Conservation (phyloP, 495 filamentous ascomycete species). For the Endocarpon pusillum region DNA sequence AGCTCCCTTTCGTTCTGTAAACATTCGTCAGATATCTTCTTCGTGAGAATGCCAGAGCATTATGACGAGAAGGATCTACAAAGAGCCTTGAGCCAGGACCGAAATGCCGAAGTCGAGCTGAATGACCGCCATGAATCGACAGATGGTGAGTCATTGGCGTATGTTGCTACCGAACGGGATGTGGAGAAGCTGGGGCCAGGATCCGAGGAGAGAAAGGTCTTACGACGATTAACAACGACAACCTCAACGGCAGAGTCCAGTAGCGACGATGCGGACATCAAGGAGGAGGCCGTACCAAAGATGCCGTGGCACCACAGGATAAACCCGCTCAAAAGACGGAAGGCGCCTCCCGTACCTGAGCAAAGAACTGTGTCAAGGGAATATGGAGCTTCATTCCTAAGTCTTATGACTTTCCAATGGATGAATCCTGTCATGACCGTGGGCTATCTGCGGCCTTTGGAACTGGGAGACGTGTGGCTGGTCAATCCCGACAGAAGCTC, state of each 20-base stretch:
- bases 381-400: slow-evolving; percentile 36
- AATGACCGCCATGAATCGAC: background rate
- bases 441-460: slow-evolving; percentile 72
- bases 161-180: slow-evolving; percentile 2
- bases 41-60: background rate
- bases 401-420: slow-evolving; percentile 42
- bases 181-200: slow-evolving; percentile 5
- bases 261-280: slow-evolving; percentile 7
- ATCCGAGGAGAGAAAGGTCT: slow-evolving; percentile 2
- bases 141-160: background rate
- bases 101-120: background rate
- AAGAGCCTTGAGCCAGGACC: background rate
- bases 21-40: too few species aligned
- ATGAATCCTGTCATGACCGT: slow-evolving; percentile 38
- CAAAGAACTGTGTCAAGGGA: slow-evolving; percentile 32
- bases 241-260: background rate
- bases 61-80: slow-evolving; percentile 1
- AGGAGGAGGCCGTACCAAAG: slow-evolving; percentile 13
- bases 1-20: too few species aligned
- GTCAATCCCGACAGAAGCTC: slow-evolving; percentile 70
- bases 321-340: slow-evolving; percentile 37
- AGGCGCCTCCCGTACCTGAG: slow-evolving; percentile 34
- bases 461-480: slow-evolving; percentile 70
- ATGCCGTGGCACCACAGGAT: slow-evolving; percentile 34
- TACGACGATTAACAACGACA: slow-evolving; percentile 1